Conservation (phyloP, 331 rosid species). For the Spiraea crenata region DNA sequence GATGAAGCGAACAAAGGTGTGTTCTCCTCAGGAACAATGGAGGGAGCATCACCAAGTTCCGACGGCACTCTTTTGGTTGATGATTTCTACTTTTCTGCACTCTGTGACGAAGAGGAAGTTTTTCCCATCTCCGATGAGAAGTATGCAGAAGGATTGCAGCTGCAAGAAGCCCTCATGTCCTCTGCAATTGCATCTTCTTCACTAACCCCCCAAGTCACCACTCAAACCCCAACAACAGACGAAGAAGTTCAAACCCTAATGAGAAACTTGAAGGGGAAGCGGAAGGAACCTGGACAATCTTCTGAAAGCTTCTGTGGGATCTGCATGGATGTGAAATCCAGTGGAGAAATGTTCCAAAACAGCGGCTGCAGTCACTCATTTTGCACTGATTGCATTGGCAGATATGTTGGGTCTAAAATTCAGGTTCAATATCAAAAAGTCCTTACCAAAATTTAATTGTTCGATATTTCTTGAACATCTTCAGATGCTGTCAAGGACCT, state of each 20-base stretch:
- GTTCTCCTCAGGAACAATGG: conserved; percentile 8
- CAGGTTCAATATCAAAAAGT: neutral
- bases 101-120: conserved; percentile 31
- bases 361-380: conserved; percentile 42
- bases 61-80: conserved; percentile 27
- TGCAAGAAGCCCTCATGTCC: conserved; percentile 48
- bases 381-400: conserved; percentile 42
- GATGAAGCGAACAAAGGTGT: neutral
- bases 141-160: conserved; percentile 41
- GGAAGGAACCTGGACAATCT: conserved; percentile 35
- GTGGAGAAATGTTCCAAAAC: conserved; percentile 38
- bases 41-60: conserved; percentile 20
- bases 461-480: no score
- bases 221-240: neutral
- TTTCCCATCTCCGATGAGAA: conserved; percentile 48
- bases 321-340: conserved; percentile 49
- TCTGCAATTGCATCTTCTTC: conserved; percentile 13
- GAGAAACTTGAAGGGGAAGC: neutral
- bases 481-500: no score
- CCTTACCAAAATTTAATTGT: no score
- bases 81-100: conserved; percentile 49
- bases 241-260: neutral
- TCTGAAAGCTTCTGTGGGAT: conserved; percentile 42
- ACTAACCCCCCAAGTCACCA: neutral
- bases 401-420: conserved; percentile 41